Percentiles rank a stretch among this genome's conserved stretches.
These are phyloP conservation scores for Auricularia sp. DNA, from an alignment of 768 basidiomycete species.

Conservation along the genomic window DNA sequence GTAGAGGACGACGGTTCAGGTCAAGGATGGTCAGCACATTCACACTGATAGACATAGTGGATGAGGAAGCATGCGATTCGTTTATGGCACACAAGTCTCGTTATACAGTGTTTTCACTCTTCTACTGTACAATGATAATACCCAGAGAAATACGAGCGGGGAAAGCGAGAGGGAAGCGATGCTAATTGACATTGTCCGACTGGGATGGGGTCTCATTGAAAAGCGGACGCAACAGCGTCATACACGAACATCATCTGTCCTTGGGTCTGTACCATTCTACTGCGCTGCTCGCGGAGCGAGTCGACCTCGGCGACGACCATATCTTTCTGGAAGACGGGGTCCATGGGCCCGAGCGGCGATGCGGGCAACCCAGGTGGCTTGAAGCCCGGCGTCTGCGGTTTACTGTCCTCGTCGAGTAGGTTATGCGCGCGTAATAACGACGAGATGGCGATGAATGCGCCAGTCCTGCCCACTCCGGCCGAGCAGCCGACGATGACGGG, in stretches of 20 bases:
- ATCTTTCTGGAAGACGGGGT: conserved; percentile 39
- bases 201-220: conserved; percentile 1
- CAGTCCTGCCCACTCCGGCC: conserved; percentile 80
- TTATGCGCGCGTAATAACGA: conserved; percentile 61
- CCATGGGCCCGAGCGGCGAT: conserved; percentile 52
- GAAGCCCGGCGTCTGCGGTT: conserved; percentile 1
- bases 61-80: background rate
- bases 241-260: conserved; percentile 62
- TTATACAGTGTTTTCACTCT: too few relatives aligned
- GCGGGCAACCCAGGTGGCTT: conserved; percentile 13
- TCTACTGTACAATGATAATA: too few relatives aligned
- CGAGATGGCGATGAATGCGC: conserved; percentile 71
- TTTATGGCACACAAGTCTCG: background rate
- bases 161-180: too few relatives aligned
- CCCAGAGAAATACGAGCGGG: too few relatives aligned
- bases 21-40: conserved; percentile 30
- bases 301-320: conserved; percentile 64
- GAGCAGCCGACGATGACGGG: conserved; percentile 78
- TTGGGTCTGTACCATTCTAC: conserved; percentile 67
- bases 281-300: conserved; percentile 67
- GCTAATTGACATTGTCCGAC: too few relatives aligned
- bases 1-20: conserved; percentile 64
- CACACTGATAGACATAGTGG: background rate
- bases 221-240: conserved; percentile 31
- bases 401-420: conserved; percentile 27